These are phyloP conservation scores for Metarhizium guizhouense DNA, from an alignment of 2,329 filamentous ascomycete species.

Conservation along the genomic window DNA sequence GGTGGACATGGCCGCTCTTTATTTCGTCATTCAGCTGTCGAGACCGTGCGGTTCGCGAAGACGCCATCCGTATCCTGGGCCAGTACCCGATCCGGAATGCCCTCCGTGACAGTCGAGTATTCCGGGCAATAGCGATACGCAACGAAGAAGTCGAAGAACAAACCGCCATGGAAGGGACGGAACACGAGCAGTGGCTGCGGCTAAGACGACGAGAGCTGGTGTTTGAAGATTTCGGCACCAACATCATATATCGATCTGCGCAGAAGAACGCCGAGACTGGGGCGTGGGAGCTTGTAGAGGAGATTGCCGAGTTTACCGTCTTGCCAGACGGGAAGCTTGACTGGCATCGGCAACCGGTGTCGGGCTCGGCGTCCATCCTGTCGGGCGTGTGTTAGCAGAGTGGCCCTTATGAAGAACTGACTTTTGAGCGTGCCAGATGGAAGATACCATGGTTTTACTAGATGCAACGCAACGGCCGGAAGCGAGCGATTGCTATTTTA, in stretches of 20 bases:
- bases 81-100: conserved; percentile 34
- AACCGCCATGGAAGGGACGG: conserved; percentile 21
- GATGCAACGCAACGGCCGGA: too few relatives aligned
- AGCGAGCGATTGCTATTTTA: too few relatives aligned
- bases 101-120: conserved; percentile 31
- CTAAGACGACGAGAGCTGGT: conserved; percentile 27
- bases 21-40: conserved; percentile 32
- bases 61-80: conserved; percentile 30
- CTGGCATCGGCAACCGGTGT: conserved; percentile 28
- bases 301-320: conserved; percentile 23
- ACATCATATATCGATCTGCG: conserved; percentile 27
- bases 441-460: too few relatives aligned
- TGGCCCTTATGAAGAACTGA: neutral
- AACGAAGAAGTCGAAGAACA: conserved; percentile 27
- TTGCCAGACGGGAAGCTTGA: conserved; percentile 19
- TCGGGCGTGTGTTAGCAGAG: conserved; percentile 16
- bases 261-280: conserved; percentile 21
- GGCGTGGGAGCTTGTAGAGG: conserved; percentile 29
- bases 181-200: conserved; percentile 29
- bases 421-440: neutral
- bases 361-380: conserved; percentile 22
- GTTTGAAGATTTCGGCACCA: conserved; percentile 28
- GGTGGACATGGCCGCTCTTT: conserved; percentile 36
- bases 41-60: conserved; percentile 26
- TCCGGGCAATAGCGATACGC: conserved; percentile 28